These are phyloP conservation scores for Tolypocladium nubicola DNA, from an alignment of 2,329 filamentous ascomycete genomes.

Conservation along the genomic window DNA sequence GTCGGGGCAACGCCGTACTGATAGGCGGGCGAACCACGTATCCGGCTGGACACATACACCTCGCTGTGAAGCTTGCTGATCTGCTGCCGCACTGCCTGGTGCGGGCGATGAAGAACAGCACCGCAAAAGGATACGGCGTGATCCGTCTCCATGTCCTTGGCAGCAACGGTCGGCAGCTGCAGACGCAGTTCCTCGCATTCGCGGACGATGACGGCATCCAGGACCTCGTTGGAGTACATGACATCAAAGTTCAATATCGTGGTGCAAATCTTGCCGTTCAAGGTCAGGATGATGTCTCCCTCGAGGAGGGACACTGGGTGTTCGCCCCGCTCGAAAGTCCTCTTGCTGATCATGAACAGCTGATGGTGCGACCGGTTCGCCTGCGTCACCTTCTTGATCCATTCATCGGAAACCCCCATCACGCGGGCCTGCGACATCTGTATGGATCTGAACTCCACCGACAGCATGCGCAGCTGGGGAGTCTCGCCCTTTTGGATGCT, in stretches of 20 bases:
- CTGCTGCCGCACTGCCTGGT: conserved; percentile 93
- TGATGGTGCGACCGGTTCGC: conserved; percentile 91
- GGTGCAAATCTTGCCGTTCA: conserved; percentile 89
- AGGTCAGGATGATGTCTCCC: conserved; percentile 81
- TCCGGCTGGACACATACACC: conserved; percentile 86
- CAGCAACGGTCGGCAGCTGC: conserved; percentile 73
- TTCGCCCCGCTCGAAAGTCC: conserved; percentile 52
- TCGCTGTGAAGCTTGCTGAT: conserved; percentile 95
- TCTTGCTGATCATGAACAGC: conserved; percentile 96
- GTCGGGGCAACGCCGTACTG: conserved; percentile 90
- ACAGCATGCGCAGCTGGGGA: conserved; percentile 80
- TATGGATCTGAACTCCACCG: conserved; percentile 88
- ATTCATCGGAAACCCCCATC: conserved; percentile 93
- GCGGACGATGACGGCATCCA: conserved; percentile 80
- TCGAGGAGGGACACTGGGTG: conserved; percentile 57
- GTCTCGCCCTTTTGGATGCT: conserved; percentile 72
- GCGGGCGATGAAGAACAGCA: conserved; percentile 82
- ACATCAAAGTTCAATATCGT: conserved; percentile 86
- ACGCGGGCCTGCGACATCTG: conserved; percentile 95
- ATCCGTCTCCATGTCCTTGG: conserved; percentile 84
- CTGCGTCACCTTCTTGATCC: conserved; percentile 82
- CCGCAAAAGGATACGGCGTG: conserved; percentile 92
- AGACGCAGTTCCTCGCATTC: conserved; percentile 71
- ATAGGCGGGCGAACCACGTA: conserved; percentile 72
- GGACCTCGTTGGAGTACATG: conserved; percentile 81